These are phyloP conservation scores for Clathrospora elynae DNA, from an alignment of 2,329 filamentous ascomycete genomes.

Conservation along the genomic window DNA sequence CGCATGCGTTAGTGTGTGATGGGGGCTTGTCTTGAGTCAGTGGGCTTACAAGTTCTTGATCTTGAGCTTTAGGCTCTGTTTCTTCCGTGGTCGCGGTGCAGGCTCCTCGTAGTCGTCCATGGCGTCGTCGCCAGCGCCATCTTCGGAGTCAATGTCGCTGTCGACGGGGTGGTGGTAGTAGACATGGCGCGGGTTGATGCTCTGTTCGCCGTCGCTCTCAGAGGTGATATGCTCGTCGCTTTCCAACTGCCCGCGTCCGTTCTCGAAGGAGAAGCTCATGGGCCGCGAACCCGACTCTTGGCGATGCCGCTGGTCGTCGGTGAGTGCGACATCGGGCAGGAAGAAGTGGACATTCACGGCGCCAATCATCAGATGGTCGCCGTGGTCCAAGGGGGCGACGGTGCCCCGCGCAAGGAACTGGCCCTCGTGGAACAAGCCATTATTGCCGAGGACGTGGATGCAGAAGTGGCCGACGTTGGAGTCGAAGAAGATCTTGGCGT, in stretches of 20 bases:
- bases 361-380: conserved; percentile 72
- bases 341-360: conserved; percentile 71
- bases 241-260: conserved; percentile 61
- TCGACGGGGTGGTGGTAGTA: conserved; percentile 40
- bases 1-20: background rate
- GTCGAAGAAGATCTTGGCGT: conserved; percentile 75
- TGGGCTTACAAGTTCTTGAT: conserved; percentile 27
- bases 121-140: conserved; percentile 34
- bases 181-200: conserved; percentile 42
- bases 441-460: conserved; percentile 65
- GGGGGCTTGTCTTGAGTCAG: background rate
- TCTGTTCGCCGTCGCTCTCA: conserved; percentile 38
- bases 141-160: conserved; percentile 37
- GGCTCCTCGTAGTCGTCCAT: conserved; percentile 50
- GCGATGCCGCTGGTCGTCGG: conserved; percentile 58
- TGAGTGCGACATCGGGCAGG: conserved; percentile 59
- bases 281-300: conserved; percentile 59
- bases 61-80: conserved; percentile 40
- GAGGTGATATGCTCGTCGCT: conserved; percentile 53
- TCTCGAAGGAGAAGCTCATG: conserved; percentile 76
- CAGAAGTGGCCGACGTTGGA: conserved; percentile 67
- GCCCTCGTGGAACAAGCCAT: conserved; percentile 63
- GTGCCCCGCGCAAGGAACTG: conserved; percentile 25
- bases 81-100: conserved; percentile 31
- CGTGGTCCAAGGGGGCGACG: conserved; percentile 61